phyloP scores from a whole-genome alignment of 306 rosid genomes.

The Begonia masoniana region DNA sequence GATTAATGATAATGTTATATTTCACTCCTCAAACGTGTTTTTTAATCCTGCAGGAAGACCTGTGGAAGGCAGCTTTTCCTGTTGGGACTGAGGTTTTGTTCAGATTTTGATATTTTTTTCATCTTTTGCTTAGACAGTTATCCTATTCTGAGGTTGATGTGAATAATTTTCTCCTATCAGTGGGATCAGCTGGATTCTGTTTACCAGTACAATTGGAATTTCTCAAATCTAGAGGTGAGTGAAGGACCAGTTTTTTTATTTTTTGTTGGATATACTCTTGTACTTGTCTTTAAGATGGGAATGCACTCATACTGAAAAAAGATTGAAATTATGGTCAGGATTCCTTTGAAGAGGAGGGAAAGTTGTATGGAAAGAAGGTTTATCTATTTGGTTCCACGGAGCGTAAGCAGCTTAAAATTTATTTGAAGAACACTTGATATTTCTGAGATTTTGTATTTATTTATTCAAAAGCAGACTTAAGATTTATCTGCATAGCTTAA shows the following conservation, averaged over 20 bases:
- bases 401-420: slow-evolving; percentile 28
- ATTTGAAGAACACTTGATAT: background rate
- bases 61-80: slow-evolving; percentile 36
- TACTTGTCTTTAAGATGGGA: background rate
- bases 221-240: slow-evolving; percentile 33
- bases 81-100: slow-evolving; percentile 34
- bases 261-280: background rate
- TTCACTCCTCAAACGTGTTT: slow-evolving; percentile 5
- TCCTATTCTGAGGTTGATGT: background rate
- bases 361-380: slow-evolving; percentile 46
- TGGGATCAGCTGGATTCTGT: slow-evolving; percentile 31
- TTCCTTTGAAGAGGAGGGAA: slow-evolving; percentile 74
- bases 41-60: slow-evolving; percentile 23
- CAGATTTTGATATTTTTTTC: background rate
- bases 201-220: slow-evolving; percentile 35
- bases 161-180: slow-evolving; percentile 4
- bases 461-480: too few relatives aligned
- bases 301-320: too few relatives aligned
- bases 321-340: slow-evolving; percentile 23
- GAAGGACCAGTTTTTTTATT: background rate
- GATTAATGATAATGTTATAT: background rate
- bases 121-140: background rate
- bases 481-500: too few relatives aligned
- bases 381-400: slow-evolving; percentile 83
- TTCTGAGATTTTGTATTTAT: too few relatives aligned